These are phyloP conservation scores for Cryphonectria parasitica DNA, from an alignment of 2,329 filamentous ascomycete species.

Conservation along the genomic window DNA sequence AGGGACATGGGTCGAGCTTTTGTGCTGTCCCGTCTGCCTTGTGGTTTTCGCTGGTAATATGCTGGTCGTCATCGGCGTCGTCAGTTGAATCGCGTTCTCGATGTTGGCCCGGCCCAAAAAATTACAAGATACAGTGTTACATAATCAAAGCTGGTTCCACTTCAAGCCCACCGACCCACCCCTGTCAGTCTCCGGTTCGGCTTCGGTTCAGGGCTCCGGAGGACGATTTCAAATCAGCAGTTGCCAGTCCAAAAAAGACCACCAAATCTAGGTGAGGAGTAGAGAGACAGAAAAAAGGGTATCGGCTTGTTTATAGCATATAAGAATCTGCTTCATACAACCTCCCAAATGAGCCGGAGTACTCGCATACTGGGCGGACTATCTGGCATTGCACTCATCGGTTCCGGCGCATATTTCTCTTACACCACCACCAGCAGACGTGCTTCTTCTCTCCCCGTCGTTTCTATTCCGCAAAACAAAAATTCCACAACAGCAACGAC, in stretches of 20 bases:
- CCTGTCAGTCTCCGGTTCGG: slow-evolving; percentile 9
- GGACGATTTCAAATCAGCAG: slow-evolving; percentile 30
- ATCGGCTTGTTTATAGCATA: not conserved
- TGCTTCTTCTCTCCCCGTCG: not conserved
- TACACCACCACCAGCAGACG: slow-evolving; percentile 13
- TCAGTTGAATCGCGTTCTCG: slow-evolving; percentile 10
- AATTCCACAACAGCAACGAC: slow-evolving; percentile 33
- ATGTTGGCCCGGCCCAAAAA: slow-evolving; percentile 22
- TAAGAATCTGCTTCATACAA: slow-evolving; percentile 22
- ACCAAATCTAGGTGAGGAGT: slow-evolving; percentile 19
- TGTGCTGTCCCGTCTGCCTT: not conserved
- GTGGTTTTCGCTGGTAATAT: not conserved
- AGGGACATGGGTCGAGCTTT: not conserved
- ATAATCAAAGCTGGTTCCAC: slow-evolving; percentile 29
- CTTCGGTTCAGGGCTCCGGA: slow-evolving; percentile 11
- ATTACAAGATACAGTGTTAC: slow-evolving; percentile 20
- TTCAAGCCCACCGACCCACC: slow-evolving; percentile 25
- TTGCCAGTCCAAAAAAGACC: slow-evolving; percentile 12
- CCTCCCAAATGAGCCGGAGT: slow-evolving; percentile 21
- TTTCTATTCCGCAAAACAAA: slow-evolving; percentile 14
- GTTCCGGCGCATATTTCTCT: slow-evolving; percentile 34
- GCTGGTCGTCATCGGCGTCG: not conserved
- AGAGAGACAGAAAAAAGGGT: slow-evolving; percentile 9
- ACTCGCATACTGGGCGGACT: slow-evolving; percentile 31
- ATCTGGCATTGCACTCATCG: slow-evolving; percentile 32